A percentile compares a stretch with the other conserved stretches of the same genome.
phyloP scores from a whole-genome alignment of 305 asterid genomes.

The Fraxinus sp. region DNA sequence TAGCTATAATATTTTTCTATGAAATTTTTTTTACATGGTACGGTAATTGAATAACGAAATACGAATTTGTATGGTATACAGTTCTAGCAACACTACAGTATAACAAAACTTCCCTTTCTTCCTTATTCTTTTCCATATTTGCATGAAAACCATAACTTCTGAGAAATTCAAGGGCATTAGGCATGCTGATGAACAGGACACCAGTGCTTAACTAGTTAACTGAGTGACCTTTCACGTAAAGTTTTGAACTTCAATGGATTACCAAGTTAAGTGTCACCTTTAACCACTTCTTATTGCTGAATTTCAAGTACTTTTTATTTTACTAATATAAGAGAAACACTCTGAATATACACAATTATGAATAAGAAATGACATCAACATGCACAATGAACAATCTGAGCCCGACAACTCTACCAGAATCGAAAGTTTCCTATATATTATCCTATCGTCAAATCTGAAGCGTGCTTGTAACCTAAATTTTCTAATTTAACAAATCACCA shows the following conservation, averaged over 20 bases:
- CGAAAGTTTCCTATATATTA: conserved; percentile 12
- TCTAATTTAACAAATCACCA: conserved; percentile 48
- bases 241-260: neutral
- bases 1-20: no score
- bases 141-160: neutral
- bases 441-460: conserved; percentile 26
- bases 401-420: conserved; percentile 39
- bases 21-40: neutral
- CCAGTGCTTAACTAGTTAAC: neutral
- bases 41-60: neutral
- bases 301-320: neutral
- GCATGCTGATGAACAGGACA: neutral
- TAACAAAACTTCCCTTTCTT: neutral
- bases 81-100: neutral
- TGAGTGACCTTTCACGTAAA: neutral
- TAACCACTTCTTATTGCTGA: neutral
- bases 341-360: neutral
- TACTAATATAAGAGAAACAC: neutral
- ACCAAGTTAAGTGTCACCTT: neutral
- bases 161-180: neutral
- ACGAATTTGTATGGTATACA: neutral
- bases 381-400: conserved; percentile 21
- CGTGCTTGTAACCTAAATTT: conserved; percentile 54
- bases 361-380: conserved; percentile 24
- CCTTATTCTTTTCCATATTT: neutral